These are phyloP conservation scores for Tolypocladium amazonense DNA, from an alignment of 2,329 filamentous ascomycete species.

Conservation along the genomic window DNA sequence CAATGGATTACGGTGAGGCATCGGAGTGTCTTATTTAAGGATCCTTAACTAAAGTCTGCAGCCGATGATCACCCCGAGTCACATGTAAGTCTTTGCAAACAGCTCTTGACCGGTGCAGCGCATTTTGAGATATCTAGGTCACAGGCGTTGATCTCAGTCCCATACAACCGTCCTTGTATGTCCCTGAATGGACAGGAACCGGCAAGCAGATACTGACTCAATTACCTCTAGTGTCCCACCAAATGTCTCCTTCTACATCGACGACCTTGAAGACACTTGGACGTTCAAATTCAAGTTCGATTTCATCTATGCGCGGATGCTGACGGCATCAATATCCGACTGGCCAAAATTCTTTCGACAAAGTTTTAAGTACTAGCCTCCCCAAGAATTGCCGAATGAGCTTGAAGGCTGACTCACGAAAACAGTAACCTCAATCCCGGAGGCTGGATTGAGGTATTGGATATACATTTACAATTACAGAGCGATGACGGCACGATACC, in stretches of 20 bases:
- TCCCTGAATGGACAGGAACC: neutral
- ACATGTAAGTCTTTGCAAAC: slow-evolving; percentile 7
- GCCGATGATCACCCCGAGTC: slow-evolving; percentile 19
- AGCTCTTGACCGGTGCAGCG: fast-evolving
- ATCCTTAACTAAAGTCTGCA: neutral
- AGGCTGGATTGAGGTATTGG: slow-evolving; percentile 32
- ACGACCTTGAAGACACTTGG: slow-evolving; percentile 32
- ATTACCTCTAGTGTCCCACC: slow-evolving; percentile 26
- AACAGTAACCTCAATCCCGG: slow-evolving; percentile 25
- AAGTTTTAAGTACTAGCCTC: slow-evolving; percentile 16
- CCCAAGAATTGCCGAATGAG: neutral
- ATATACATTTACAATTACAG: slow-evolving; percentile 25
- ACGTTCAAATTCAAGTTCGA: slow-evolving; percentile 27
- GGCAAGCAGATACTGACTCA: neutral
- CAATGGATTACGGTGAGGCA: slow-evolving; percentile 29
- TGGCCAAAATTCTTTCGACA: slow-evolving; percentile 25
- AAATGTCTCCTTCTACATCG: slow-evolving; percentile 37
- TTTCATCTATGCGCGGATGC: slow-evolving; percentile 27
- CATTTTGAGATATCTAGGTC: slow-evolving; percentile 10
- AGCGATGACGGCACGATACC: slow-evolving; percentile 31
- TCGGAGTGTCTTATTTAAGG: no score
- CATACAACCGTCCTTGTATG: slow-evolving; percentile 26
- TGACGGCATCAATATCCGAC: slow-evolving; percentile 23
- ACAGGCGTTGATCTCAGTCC: slow-evolving; percentile 31
- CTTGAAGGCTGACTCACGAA: neutral